phyloP scores from a whole-genome alignment of 2,329 filamentous ascomycete species.

The Teratosphaeria zuluensis region DNA sequence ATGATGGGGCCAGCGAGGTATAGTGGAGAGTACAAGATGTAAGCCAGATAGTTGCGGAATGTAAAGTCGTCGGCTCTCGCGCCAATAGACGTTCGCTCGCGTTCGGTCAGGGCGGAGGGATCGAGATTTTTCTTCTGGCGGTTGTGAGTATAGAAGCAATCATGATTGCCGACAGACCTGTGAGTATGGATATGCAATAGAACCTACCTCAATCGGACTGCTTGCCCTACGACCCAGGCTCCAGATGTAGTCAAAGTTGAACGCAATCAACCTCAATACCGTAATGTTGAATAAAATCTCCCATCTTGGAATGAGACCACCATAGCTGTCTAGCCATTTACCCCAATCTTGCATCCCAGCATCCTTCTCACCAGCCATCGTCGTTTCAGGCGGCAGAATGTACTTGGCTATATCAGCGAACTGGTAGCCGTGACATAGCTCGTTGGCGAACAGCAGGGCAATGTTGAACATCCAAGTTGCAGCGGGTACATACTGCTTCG shows the following conservation, averaged over 20 bases:
- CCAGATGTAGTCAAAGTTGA: conserved; percentile 97
- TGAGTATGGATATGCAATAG: background rate
- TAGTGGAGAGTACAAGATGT: conserved; percentile 81
- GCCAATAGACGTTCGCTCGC: conserved; percentile 71
- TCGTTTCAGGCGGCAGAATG: conserved; percentile 35
- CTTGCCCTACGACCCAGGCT: conserved; percentile 55
- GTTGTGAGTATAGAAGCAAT: conserved; percentile 44
- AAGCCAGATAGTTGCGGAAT: conserved; percentile 82
- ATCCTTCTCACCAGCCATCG: conserved; percentile 28
- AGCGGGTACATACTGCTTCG: conserved; percentile 58
- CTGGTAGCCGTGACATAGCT: conserved; percentile 68
- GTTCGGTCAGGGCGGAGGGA: conserved; percentile 74
- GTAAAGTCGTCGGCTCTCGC: conserved; percentile 62
- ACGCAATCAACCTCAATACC: conserved; percentile 83
- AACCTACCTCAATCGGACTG: conserved; percentile 71
- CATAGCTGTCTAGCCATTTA: conserved; percentile 63
- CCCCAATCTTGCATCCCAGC: conserved; percentile 45
- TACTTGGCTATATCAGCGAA: conserved; percentile 53
- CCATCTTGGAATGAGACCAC: conserved; percentile 83
- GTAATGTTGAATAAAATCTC: conserved; percentile 98
- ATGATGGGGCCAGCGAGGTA: conserved; percentile 90
- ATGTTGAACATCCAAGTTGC: conserved; percentile 90
- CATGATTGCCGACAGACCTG: background rate
- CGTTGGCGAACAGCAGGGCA: conserved; percentile 76
- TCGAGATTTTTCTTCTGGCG: conserved; percentile 96